A percentile compares a stretch with the other conserved stretches of the same genome.
Evolutionary conservation across 306 rosid species (phyloP).

Genomic region (Begonia masoniana): DNA sequence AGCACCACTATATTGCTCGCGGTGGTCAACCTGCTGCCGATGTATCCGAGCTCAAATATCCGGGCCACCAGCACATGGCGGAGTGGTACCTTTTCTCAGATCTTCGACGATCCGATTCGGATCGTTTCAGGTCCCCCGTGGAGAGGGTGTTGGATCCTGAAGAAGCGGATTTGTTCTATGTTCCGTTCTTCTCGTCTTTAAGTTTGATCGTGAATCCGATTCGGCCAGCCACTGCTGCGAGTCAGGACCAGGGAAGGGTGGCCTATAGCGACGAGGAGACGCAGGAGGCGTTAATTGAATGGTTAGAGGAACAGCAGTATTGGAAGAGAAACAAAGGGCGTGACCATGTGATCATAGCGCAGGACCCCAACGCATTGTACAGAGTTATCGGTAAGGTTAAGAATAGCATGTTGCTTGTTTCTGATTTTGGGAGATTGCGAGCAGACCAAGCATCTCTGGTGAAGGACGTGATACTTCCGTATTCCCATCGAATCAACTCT

Average conservation of each 20-base stretch:
- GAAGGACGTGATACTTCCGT: slow-evolving; percentile 78
- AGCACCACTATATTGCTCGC: slow-evolving; percentile 65
- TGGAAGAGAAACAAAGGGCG: slow-evolving; percentile 71
- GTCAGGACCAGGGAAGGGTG: slow-evolving; percentile 16
- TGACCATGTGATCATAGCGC: slow-evolving; percentile 82
- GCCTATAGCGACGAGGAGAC: slow-evolving; percentile 71
- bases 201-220: slow-evolving; percentile 53
- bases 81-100: slow-evolving; percentile 80
- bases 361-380: slow-evolving; percentile 82
- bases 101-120: slow-evolving; percentile 35
- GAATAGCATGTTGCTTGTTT: slow-evolving; percentile 50
- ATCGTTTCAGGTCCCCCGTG: slow-evolving; percentile 41
- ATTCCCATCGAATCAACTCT: slow-evolving; percentile 59
- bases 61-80: slow-evolving; percentile 95
- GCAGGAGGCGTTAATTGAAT: slow-evolving; percentile 66
- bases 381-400: slow-evolving; percentile 48
- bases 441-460: slow-evolving; percentile 75
- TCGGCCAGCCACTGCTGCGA: slow-evolving; percentile 30
- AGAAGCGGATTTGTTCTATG: slow-evolving; percentile 75
- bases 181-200: slow-evolving; percentile 73
- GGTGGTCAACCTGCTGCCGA: slow-evolving; percentile 24
- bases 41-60: slow-evolving; percentile 38
- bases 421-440: slow-evolving; percentile 76
- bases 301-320: slow-evolving; percentile 70
- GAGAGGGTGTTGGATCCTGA: slow-evolving; percentile 64